Conservation (phyloP, 1,284 basidiomycete genomes). For the Heterobasidion occidentale region DNA sequence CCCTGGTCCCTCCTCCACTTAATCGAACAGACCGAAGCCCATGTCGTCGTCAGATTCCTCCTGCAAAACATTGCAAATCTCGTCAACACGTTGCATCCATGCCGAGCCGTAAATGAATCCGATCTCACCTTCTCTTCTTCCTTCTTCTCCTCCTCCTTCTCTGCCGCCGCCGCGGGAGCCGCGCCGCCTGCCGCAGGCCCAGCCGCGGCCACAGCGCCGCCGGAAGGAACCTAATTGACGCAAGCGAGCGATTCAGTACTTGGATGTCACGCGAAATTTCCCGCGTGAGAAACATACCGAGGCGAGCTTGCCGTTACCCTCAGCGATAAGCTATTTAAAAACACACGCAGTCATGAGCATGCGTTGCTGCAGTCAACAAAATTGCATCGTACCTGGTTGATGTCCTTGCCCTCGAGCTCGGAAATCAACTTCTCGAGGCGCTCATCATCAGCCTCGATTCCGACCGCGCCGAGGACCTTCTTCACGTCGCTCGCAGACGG, state of each 20-base stretch:
- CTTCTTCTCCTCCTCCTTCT: conserved; percentile 69
- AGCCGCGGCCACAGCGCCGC: conserved; percentile 54
- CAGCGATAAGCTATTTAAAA: conserved; percentile 71
- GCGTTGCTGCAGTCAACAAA: not conserved
- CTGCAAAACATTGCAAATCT: conserved; percentile 28
- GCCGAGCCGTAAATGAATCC: not conserved
- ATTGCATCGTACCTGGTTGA: conserved; percentile 59
- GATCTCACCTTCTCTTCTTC: conserved; percentile 65
- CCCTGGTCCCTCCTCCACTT: conserved; percentile 23
- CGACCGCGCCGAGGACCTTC: conserved; percentile 81
- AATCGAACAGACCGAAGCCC: conserved; percentile 96
- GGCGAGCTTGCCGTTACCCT: conserved; percentile 89
- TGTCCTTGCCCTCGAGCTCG: conserved; percentile 90
- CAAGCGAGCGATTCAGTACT: not conserved
- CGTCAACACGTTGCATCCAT: not conserved
- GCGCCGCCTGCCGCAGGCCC: conserved; percentile 56
- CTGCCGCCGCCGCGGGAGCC: conserved; percentile 58
- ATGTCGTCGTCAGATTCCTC: conserved; percentile 87
- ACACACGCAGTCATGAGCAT: not conserved
- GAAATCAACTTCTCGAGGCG: conserved; percentile 84
- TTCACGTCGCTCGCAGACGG: conserved; percentile 90
- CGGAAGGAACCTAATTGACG: conserved; percentile 65
- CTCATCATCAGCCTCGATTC: conserved; percentile 83
- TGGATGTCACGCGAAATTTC: not conserved
- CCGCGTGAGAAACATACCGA: conserved; percentile 61